These are phyloP conservation scores for Golubevia pallescens DNA, from an alignment of 1,284 basidiomycete species.

Conservation along the genomic window DNA sequence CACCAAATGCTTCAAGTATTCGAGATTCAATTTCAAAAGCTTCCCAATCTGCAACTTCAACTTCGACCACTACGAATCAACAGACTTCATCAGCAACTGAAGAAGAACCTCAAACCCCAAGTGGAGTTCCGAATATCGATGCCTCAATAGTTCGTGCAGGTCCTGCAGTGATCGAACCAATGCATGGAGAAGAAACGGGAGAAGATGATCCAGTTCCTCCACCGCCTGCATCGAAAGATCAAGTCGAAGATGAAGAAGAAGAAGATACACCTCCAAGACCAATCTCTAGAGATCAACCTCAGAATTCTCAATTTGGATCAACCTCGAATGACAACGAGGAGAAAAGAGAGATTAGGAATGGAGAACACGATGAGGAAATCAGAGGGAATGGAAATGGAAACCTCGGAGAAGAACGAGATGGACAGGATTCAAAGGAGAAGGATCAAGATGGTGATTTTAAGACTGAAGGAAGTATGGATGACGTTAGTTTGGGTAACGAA, in stretches of 20 bases:
- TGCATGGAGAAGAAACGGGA: not conserved
- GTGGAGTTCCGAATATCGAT: not conserved
- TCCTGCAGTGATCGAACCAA: not conserved
- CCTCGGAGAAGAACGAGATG: too few relatives aligned
- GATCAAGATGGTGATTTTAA: not conserved
- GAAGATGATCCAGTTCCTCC: not conserved
- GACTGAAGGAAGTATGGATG: not conserved
- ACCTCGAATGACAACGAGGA: not conserved
- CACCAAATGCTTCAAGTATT: conserved; percentile 44
- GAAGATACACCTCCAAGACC: not conserved
- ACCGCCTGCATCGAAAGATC: not conserved
- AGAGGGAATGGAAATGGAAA: too few relatives aligned
- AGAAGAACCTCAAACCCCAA: not conserved
- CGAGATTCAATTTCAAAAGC: conserved; percentile 17
- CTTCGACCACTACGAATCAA: not conserved
- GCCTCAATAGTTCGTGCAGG: not conserved
- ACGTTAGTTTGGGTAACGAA: not conserved
- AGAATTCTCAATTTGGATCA: not conserved
- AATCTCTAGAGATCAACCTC: not conserved
- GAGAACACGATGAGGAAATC: not conserved
- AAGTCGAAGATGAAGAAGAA: not conserved
- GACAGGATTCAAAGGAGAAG: not conserved
- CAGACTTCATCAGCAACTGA: not conserved
- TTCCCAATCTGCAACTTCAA: not conserved
- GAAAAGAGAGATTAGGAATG: not conserved